Evolutionary conservation across 768 basidiomycete genomes (phyloP), one percentile per base, ranked within the genome.

Genomic region (Russula vinacea): DNA sequence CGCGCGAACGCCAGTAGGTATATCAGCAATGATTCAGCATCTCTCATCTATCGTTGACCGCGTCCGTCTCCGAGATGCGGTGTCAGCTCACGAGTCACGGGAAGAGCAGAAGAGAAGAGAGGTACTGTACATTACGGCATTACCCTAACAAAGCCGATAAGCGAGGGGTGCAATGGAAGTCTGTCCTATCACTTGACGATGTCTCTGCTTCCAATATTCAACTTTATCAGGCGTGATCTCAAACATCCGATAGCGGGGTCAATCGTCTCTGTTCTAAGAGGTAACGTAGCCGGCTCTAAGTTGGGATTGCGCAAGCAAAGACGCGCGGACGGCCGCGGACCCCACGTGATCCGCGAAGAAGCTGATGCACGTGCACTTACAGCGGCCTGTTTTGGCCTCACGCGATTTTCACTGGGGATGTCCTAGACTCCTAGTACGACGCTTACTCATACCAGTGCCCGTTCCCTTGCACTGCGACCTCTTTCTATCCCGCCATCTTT

Each of bases 201-300:
- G 7, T 19, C 17, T 17, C 16, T 17, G 40, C 19, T 45, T n/a
- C 8, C n/a, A 10, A 9, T 9, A 9, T 22, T 22, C 10, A 45
- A 44, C 42, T 42, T 42, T 2, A 8, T 19, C 42, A 44, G 19
- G 7, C 8, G 19, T 44, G 42, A 44, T 45, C 37, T 6, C 29
- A 33, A 22, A 32, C 19, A 9, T 26, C 19, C 26, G 17, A 29
- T 5, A 10, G 14, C 10, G 17, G 49, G 11, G 8, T 45, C 60
- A 35, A 45, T 19, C 22, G 33, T 61, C 53, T 54, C 42, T 47
- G 60, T 54, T 61, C 60, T 61, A 55, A 47, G 13, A 37, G 37
- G 47, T 32, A 50, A 59, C 6, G 4, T 22, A 40, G 37, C 17
- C 24, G 11, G 2, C 19, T 62, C 60, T 56, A 62, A n/a, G n/a